phyloP scores from a whole-genome alignment of 352 stramenopile species.

The Globisporangium megalacanthum region DNA sequence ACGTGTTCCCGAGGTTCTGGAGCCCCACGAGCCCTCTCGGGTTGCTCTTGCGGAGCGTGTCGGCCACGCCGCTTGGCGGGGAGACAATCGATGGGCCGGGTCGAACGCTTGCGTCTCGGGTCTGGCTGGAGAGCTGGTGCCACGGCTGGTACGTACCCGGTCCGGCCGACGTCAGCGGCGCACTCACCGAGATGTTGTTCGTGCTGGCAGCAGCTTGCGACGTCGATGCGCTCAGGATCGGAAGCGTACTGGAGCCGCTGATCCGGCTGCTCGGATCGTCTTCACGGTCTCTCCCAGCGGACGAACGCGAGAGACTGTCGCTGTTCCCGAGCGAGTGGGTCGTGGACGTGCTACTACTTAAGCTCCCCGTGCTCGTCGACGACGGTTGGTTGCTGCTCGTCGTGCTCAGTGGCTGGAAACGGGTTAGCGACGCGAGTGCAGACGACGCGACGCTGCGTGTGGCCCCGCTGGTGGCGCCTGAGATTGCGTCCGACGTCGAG shows the following conservation, averaged over 20 bases:
- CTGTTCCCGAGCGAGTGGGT: conserved; percentile 15
- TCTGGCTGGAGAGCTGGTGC: conserved; percentile 3
- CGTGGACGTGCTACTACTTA: neutral
- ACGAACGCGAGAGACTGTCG: conserved; percentile 12
- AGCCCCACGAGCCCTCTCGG: conserved; percentile 50
- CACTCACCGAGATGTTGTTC: conserved; percentile 5
- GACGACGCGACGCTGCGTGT: conserved; percentile 25
- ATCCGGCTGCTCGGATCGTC: conserved; percentile 8
- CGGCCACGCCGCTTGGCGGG: conserved; percentile 4
- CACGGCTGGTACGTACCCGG: conserved; percentile 11
- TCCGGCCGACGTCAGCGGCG: neutral
- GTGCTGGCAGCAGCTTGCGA: conserved; percentile 4
- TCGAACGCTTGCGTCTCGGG: conserved; percentile 5
- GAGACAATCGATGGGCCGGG: conserved; percentile 9
- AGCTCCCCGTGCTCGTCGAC: conserved; percentile 1
- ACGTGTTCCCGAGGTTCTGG: conserved; percentile 81
- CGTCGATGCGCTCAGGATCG: conserved; percentile 10
- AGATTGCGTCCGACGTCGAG: conserved; percentile 17
- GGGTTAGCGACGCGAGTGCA: conserved; percentile 36
- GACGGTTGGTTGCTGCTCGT: conserved; percentile 24
- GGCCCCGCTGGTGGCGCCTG: neutral
- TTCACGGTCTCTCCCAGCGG: conserved; percentile 10
- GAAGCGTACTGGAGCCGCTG: conserved; percentile 14
- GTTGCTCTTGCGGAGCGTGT: conserved; percentile 20
- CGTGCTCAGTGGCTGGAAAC: conserved; percentile 21